These are phyloP conservation scores for Colletotrichum eremochloae DNA, from an alignment of 2,329 filamentous ascomycete species.

Conservation along the genomic window DNA sequence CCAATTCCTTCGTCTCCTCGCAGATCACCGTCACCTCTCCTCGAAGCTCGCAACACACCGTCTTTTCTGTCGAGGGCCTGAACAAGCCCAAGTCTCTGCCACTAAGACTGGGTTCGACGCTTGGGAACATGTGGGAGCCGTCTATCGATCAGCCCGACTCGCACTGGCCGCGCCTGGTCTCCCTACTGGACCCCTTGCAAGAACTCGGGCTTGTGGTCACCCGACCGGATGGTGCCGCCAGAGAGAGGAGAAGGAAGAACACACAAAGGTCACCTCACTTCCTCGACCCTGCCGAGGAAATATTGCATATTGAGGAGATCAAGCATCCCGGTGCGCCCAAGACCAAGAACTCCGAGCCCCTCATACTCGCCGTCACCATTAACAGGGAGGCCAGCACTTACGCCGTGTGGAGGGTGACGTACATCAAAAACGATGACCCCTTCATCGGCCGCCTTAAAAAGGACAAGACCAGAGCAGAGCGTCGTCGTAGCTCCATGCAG, in stretches of 20 bases:
- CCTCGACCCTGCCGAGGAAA: constrained; percentile 82
- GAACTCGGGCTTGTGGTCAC: constrained; percentile 88
- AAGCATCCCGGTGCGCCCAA: constrained; percentile 63
- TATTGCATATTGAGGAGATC: constrained; percentile 82
- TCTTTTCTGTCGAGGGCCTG: constrained; percentile 69
- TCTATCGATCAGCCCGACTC: constrained; percentile 66
- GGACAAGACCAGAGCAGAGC: constrained; percentile 60
- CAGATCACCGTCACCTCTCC: constrained; percentile 68
- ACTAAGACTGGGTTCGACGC: constrained; percentile 64
- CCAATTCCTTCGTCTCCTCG: constrained; percentile 85
- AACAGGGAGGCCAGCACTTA: constrained; percentile 83
- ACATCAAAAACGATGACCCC: constrained; percentile 76
- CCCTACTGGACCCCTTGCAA: constrained; percentile 85
- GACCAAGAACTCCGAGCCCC: constrained; percentile 58
- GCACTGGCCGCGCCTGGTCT: constrained; percentile 82
- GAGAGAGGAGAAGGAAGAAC: constrained; percentile 55
- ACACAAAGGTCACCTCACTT: constrained; percentile 63
- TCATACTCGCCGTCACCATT: constrained; percentile 84
- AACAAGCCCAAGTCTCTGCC: constrained; percentile 68
- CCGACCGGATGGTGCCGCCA: constrained; percentile 58
- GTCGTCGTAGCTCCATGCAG: constrained; percentile 75
- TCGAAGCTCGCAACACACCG: constrained; percentile 62
- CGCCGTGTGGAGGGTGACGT: constrained; percentile 87
- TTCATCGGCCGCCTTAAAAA: constrained; percentile 62
- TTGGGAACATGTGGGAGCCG: constrained; percentile 71